These are phyloP conservation scores for Myxozyma udenii DNA, from an alignment of 805 yeast species.

Conservation along the genomic window DNA sequence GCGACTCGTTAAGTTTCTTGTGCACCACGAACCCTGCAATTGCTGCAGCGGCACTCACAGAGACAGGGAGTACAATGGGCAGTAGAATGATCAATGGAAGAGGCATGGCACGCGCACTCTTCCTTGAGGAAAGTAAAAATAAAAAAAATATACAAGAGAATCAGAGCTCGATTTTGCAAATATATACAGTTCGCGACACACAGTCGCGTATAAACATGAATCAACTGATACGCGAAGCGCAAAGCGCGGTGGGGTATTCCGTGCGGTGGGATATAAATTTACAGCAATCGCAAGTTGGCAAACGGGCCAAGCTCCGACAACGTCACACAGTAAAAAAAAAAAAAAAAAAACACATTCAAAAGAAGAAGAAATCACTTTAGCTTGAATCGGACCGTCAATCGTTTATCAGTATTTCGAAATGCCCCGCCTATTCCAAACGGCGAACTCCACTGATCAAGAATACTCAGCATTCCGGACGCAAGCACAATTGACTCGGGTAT, in stretches of 20 bases:
- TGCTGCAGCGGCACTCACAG: background rate
- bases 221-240: too few species aligned
- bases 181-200: too few species aligned
- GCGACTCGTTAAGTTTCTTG: too few species aligned
- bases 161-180: too few species aligned
- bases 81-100: constrained; percentile 2
- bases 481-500: constrained; percentile 58
- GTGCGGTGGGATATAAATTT: too few species aligned
- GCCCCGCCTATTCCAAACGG: constrained; percentile 61
- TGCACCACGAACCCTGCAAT: constrained; percentile 6
- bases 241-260: too few species aligned
- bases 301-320: too few species aligned
- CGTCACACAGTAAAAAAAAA: too few species aligned
- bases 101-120: constrained; percentile 8
- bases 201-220: too few species aligned
- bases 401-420: constrained; percentile 12
- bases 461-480: constrained; percentile 57
- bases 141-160: too few species aligned
- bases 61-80: constrained; percentile 6
- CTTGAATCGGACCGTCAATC: constrained; percentile 13
- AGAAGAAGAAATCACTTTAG: background rate
- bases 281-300: too few species aligned
- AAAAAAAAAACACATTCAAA: background rate
- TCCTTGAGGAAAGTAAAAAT: too few species aligned
- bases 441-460: constrained; percentile 67